Percentiles rank a stretch among this genome's conserved stretches.
phyloP scores from a whole-genome alignment of 768 basidiomycete genomes.

The Pilatotrama ljubarskyi region DNA sequence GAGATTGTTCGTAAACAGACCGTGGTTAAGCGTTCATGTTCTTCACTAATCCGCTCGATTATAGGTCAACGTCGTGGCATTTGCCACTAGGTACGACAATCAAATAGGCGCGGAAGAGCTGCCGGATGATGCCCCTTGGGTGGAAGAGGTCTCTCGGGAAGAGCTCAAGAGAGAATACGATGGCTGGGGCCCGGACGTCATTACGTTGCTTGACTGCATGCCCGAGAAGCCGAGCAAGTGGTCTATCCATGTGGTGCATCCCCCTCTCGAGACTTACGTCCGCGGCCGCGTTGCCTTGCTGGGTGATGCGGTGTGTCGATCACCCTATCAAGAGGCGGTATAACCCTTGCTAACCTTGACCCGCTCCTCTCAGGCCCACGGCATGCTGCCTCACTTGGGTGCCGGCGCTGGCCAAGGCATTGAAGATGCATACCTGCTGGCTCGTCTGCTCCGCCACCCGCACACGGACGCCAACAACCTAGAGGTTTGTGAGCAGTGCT shows the following conservation, averaged over 20 bases:
- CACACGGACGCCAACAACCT: slow-evolving; percentile 42
- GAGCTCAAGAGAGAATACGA: slow-evolving; percentile 44
- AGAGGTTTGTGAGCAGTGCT: slow-evolving; percentile 33
- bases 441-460: slow-evolving; percentile 47
- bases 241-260: slow-evolving; percentile 51
- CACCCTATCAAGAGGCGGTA: background rate
- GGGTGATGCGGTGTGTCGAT: slow-evolving; percentile 44
- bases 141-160: slow-evolving; percentile 37
- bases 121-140: slow-evolving; percentile 36
- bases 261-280: slow-evolving; percentile 45
- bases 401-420: slow-evolving; percentile 60
- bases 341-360: background rate
- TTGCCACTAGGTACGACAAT: slow-evolving; percentile 35
- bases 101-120: slow-evolving; percentile 19
- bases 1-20: slow-evolving; percentile 35
- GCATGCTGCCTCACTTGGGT: slow-evolving; percentile 58
- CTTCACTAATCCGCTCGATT: background rate
- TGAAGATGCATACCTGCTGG: slow-evolving; percentile 53
- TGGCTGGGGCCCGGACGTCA: slow-evolving; percentile 49
- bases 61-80: slow-evolving; percentile 48
- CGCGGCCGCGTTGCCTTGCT: slow-evolving; percentile 48
- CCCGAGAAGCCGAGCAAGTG: slow-evolving; percentile 48
- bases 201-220: slow-evolving; percentile 43
- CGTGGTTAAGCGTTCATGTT: too few relatives aligned
- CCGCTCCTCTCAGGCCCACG: slow-evolving; percentile 41